phyloP scores from a whole-genome alignment of 495 filamentous ascomycete species.

The Diplogelasinospora grovesii region DNA sequence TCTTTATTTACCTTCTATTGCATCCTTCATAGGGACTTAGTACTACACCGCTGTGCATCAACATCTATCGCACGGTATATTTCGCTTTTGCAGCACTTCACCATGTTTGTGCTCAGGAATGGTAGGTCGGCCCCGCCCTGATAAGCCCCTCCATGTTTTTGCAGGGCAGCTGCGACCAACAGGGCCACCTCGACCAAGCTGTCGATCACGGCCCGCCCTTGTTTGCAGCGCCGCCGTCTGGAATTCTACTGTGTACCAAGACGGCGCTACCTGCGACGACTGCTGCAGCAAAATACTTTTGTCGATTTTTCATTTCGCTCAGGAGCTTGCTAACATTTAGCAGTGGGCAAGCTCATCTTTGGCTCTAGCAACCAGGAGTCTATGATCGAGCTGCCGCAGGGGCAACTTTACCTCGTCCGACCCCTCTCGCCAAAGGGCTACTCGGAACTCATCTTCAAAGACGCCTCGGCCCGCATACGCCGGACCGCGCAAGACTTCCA shows the following conservation, averaged over 20 bases:
- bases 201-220: no score
- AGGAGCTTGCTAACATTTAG: constrained; percentile 12
- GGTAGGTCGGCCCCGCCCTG: constrained; percentile 18
- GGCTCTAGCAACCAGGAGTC: constrained; percentile 84
- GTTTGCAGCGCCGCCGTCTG: no score
- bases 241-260: no score
- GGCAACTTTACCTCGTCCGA: constrained; percentile 94
- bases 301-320: not conserved
- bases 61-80: constrained; percentile 1
- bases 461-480: constrained; percentile 85
- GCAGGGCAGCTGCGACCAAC: no score
- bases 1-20: not conserved
- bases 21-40: not conserved
- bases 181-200: no score
- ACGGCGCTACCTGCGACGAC: no score
- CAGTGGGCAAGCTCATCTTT: constrained; percentile 89
- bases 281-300: no score
- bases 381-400: constrained; percentile 88
- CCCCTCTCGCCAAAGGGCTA: constrained; percentile 94
- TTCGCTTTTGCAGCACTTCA: constrained; percentile 5
- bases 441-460: constrained; percentile 97
- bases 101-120: constrained; percentile 27
- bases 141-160: no score
- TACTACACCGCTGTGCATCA: not conserved
- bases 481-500: constrained; percentile 90